Percentiles rank a stretch among this genome's conserved stretches.
Conservation (phyloP, 2,329 filamentous ascomycete genomes). For the Blastomyces gilchristii region DNA sequence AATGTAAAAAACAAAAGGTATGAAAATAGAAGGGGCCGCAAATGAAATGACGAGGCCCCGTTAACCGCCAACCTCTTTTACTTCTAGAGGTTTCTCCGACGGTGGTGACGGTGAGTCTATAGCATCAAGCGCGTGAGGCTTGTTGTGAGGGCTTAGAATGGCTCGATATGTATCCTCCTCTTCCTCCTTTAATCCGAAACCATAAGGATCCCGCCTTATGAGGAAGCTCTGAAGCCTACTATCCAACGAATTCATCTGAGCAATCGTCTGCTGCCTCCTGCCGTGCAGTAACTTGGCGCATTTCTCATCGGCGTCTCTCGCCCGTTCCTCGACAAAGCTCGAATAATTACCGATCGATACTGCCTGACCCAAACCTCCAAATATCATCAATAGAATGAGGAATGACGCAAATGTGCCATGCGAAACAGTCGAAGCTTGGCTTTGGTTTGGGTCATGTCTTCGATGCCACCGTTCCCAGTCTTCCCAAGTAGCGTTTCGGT, state of each 20-base stretch:
- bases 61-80: neutral
- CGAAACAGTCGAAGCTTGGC: slow-evolving; percentile 42
- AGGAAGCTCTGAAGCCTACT: slow-evolving; percentile 70
- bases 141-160: slow-evolving; percentile 20
- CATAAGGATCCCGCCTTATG: slow-evolving; percentile 55
- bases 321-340: slow-evolving; percentile 53
- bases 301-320: slow-evolving; percentile 55
- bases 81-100: neutral
- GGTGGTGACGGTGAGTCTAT: neutral
- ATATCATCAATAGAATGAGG: slow-evolving; percentile 56
- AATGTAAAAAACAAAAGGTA: neutral
- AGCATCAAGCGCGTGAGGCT: neutral
- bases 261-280: slow-evolving; percentile 43
- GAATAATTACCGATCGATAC: slow-evolving; percentile 56
- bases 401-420: slow-evolving; percentile 68
- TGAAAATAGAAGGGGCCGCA: neutral
- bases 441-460: slow-evolving; percentile 29
- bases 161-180: slow-evolving; percentile 34
- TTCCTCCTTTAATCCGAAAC: slow-evolving; percentile 36
- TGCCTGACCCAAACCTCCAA: slow-evolving; percentile 63
- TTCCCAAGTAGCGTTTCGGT: slow-evolving; percentile 86
- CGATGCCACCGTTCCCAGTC: slow-evolving; percentile 83
- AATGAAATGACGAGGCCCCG: neutral
- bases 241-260: slow-evolving; percentile 40
- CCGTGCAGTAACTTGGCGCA: slow-evolving; percentile 48